phyloP scores from a whole-genome alignment of 805 yeast genomes.

The Lipomyces mesembrius region DNA sequence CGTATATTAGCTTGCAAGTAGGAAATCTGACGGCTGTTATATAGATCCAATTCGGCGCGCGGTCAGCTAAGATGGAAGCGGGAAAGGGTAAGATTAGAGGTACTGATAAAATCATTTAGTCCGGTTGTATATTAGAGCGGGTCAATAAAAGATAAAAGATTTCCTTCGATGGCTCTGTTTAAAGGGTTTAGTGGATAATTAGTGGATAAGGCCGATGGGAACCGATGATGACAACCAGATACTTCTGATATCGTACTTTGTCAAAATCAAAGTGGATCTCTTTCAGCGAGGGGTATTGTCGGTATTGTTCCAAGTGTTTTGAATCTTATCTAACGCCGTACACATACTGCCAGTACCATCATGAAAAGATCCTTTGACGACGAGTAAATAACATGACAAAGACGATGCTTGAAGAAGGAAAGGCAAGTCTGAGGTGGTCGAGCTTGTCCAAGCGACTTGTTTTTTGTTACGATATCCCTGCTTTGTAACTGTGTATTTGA shows the following conservation, averaged over 20 bases:
- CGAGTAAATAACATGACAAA: background rate
- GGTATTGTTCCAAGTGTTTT: constrained; percentile 3
- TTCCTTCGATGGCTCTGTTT: background rate
- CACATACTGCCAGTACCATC: background rate
- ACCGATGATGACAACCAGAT: constrained; percentile 32
- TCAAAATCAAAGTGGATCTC: background rate
- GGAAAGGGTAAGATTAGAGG: constrained; percentile 81
- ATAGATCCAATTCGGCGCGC: constrained; percentile 88
- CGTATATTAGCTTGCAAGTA: background rate
- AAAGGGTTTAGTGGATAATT: background rate
- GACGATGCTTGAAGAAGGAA: constrained; percentile 27
- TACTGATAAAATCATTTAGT: constrained; percentile 54
- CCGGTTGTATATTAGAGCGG: background rate
- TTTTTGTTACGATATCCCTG: background rate
- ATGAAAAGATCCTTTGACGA: background rate
- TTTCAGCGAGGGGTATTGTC: background rate
- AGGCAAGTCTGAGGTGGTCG: constrained; percentile 37
- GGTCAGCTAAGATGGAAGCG: constrained; percentile 88
- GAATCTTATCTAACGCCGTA: constrained; percentile 5
- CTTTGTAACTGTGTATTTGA: background rate
- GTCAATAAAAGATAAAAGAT: background rate
- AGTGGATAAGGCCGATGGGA: background rate
- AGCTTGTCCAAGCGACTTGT: background rate
- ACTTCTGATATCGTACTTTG: constrained; percentile 24
- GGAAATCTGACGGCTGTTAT: background rate